phyloP scores from a whole-genome alignment of 1,284 basidiomycete genomes.

The Flammula alnicola region DNA sequence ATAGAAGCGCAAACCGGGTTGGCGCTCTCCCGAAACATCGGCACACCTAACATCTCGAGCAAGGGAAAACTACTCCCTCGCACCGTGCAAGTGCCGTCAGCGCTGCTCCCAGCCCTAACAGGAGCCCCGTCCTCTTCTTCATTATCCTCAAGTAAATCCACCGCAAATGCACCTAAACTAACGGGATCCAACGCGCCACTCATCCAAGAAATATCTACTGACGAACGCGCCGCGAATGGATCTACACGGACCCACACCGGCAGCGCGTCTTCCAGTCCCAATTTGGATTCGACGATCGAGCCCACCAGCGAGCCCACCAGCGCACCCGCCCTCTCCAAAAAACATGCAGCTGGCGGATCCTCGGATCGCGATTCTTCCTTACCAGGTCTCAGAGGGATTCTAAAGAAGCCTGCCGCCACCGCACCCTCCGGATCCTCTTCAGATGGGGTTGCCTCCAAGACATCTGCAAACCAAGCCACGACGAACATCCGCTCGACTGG shows the following conservation, averaged over 20 bases:
- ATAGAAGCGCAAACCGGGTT: constrained; percentile 64
- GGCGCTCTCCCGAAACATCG: constrained; percentile 64
- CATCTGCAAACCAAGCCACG: too few species aligned
- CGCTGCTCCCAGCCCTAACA: constrained; percentile 36
- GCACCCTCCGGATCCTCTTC: not conserved
- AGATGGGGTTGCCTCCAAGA: too few species aligned
- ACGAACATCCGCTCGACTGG: constrained; percentile 47
- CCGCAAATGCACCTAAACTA: not conserved
- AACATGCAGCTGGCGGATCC: too few species aligned
- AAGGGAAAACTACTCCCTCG: constrained; percentile 69
- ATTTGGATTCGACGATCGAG: too few species aligned
- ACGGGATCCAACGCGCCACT: constrained; percentile 32
- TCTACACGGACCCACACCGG: not conserved
- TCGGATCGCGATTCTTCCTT: constrained; percentile 12
- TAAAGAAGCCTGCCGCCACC: constrained; percentile 33
- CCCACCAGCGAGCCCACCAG: too few species aligned
- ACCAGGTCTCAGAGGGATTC: constrained; percentile 40
- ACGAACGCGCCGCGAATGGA: constrained; percentile 4
- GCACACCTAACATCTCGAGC: constrained; percentile 69
- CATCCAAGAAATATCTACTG: constrained; percentile 52
- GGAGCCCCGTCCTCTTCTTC: constrained; percentile 7
- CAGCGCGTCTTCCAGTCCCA: too few species aligned
- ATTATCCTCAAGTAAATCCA: too few species aligned
- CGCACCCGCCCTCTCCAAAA: too few species aligned
- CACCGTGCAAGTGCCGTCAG: constrained; percentile 53